Conservation (phyloP, 2,329 filamentous ascomycete genomes). For the Furcasterigmium furcatum region DNA sequence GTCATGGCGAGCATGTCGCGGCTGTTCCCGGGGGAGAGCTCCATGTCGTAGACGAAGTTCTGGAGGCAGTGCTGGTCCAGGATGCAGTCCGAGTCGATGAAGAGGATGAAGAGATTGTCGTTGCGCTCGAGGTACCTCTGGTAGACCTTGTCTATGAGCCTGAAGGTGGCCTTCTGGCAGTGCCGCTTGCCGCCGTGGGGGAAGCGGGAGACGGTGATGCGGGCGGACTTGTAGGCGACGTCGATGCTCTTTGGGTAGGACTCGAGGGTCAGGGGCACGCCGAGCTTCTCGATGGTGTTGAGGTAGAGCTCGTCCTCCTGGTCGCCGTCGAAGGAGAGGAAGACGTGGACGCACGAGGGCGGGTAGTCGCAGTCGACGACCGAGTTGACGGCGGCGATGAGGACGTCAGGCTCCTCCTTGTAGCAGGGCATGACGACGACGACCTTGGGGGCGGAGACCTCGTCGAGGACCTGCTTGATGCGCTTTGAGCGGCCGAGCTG, state of each 20-base stretch:
- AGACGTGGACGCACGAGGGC: constrained; percentile 86
- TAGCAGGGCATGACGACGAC: constrained; percentile 98
- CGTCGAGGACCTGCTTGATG: constrained; percentile 81
- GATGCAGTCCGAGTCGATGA: constrained; percentile 97
- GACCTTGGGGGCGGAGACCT: constrained; percentile 84
- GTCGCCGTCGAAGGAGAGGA: constrained; percentile 92
- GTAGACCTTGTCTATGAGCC: constrained; percentile 91
- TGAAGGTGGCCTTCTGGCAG: constrained; percentile 91
- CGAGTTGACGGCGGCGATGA: constrained; percentile 85
- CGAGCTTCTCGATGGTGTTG: constrained; percentile 79
- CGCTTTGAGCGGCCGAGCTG: constrained; percentile 77
- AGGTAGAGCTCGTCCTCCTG: constrained; percentile 86
- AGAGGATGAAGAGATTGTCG: constrained; percentile 91
- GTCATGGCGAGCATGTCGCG: constrained; percentile 97
- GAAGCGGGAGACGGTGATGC: constrained; percentile 89
- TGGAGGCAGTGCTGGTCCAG: constrained; percentile 88
- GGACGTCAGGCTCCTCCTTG: constrained; percentile 80
- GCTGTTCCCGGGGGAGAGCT: constrained; percentile 88
- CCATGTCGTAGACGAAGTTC: constrained; percentile 99
- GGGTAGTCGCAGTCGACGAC: constrained; percentile 94
- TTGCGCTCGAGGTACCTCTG: constrained; percentile 80
- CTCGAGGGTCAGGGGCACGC: constrained; percentile 72
- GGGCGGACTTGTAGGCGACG: constrained; percentile 74
- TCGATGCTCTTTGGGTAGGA: constrained; percentile 89
- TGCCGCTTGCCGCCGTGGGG: constrained; percentile 90